Percentiles rank a stretch among this genome's conserved stretches.
These are phyloP conservation scores for Trametes versicolor DNA, from an alignment of 1,284 basidiomycete species.

Conservation along the genomic window DNA sequence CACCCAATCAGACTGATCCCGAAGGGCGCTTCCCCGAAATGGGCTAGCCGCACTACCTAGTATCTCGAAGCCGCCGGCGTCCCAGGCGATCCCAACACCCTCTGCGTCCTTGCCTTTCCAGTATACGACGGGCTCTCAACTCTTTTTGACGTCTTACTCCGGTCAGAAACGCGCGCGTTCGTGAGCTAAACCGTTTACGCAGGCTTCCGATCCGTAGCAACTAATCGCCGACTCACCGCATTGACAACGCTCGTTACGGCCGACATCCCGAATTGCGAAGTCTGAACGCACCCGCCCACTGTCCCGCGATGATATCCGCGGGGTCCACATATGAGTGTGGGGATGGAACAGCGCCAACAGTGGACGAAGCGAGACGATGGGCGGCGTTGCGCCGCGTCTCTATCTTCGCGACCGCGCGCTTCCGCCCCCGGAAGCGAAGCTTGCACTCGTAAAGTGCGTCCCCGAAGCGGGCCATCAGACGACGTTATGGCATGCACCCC, in stretches of 20 bases:
- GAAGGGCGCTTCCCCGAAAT: not conserved
- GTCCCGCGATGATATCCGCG: not conserved
- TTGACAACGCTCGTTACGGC: too few relatives aligned
- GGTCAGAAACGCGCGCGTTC: not conserved
- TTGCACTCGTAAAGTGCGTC: not conserved
- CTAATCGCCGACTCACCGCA: too few relatives aligned
- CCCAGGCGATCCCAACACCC: not conserved
- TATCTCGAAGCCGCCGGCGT: constrained; percentile 1
- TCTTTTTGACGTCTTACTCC: not conserved
- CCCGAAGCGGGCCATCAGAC: constrained; percentile 5
- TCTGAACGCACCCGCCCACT: not conserved
- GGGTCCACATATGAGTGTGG: not conserved
- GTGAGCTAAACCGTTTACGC: not conserved
- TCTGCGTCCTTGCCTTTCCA: not conserved
- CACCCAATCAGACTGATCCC: constrained; percentile 5
- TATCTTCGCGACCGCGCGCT: not conserved
- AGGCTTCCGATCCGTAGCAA: not conserved
- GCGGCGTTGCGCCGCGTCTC: not conserved
- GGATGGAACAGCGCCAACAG: not conserved
- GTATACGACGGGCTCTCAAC: not conserved
- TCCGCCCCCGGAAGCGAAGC: constrained; percentile 7
- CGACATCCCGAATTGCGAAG: too few relatives aligned
- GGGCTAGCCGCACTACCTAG: not conserved
- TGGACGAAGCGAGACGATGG: not conserved
- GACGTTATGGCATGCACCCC: constrained; percentile 19